phyloP scores from a whole-genome alignment of 2,329 filamentous ascomycete species.

The Coniella lustricola region DNA sequence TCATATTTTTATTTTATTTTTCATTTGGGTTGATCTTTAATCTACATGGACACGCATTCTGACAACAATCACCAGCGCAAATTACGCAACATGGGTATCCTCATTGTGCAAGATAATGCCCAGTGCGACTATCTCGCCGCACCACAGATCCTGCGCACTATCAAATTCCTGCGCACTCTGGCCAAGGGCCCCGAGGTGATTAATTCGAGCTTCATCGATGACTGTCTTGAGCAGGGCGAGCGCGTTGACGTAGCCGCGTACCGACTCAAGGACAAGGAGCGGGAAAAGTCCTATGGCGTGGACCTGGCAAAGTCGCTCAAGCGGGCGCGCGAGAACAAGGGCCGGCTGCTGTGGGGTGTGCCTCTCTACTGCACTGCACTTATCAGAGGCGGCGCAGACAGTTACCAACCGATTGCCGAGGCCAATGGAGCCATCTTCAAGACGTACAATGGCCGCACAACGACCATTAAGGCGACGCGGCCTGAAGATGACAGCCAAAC shows the following conservation, averaged over 20 bases:
- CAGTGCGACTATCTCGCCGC: slow-evolving; percentile 82
- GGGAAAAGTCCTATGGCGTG: slow-evolving; percentile 65
- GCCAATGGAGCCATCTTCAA: slow-evolving; percentile 82
- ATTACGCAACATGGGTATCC: slow-evolving; percentile 76
- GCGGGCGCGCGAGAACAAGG: slow-evolving; percentile 68
- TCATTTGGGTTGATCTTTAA: no score
- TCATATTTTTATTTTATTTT: not conserved
- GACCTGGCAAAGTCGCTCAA: slow-evolving; percentile 60
- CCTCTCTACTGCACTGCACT: slow-evolving; percentile 78
- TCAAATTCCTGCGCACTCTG: slow-evolving; percentile 86
- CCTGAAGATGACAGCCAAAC: slow-evolving; percentile 54
- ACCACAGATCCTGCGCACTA: slow-evolving; percentile 77
- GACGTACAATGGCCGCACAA: slow-evolving; percentile 66
- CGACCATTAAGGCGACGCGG: slow-evolving; percentile 57
- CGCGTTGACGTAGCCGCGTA: slow-evolving; percentile 60
- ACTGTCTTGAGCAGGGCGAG: slow-evolving; percentile 62
- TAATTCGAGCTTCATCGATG: slow-evolving; percentile 70
- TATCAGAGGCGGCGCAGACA: slow-evolving; percentile 74
- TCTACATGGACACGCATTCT: no score
- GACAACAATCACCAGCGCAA: slow-evolving; percentile 51
- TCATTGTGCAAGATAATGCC: slow-evolving; percentile 67
- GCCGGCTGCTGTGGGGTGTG: slow-evolving; percentile 66
- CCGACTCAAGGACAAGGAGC: slow-evolving; percentile 61
- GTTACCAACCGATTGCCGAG: slow-evolving; percentile 77
- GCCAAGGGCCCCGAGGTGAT: slow-evolving; percentile 75